These are phyloP conservation scores for Pleurotus pulmonarius DNA, from an alignment of 768 basidiomycete species.

Conservation along the genomic window DNA sequence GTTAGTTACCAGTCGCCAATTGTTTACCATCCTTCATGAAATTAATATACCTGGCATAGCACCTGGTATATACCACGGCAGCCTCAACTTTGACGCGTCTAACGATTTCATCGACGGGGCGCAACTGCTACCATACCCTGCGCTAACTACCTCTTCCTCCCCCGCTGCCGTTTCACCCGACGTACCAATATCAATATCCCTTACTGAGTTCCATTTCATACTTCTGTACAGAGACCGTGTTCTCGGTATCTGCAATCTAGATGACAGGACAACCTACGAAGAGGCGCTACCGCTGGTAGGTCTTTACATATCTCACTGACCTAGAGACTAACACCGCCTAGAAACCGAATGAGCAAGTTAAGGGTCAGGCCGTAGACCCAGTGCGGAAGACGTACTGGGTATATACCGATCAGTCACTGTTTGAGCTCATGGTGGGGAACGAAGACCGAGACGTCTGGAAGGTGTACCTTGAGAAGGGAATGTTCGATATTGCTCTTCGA, in stretches of 20 bases:
- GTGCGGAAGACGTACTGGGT: conserved; percentile 92
- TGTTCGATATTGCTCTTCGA: conserved; percentile 73
- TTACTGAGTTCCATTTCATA: conserved; percentile 93
- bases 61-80: conserved; percentile 86
- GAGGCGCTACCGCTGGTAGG: conserved; percentile 78
- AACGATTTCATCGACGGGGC: conserved; percentile 78
- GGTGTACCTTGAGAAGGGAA: conserved; percentile 75
- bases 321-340: conserved; percentile 22
- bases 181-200: conserved; percentile 68
- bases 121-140: conserved; percentile 76
- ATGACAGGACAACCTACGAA: conserved; percentile 81
- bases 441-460: conserved; percentile 96
- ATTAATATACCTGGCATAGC: conserved; percentile 34
- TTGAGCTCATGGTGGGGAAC: conserved; percentile 80
- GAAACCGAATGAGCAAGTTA: conserved; percentile 73
- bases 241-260: conserved; percentile 71
- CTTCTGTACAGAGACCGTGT: conserved; percentile 79
- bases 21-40: neutral
- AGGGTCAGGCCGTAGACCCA: conserved; percentile 79
- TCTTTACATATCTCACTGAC: neutral
- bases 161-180: conserved; percentile 27
- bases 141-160: conserved; percentile 26
- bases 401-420: conserved; percentile 84
- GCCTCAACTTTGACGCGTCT: conserved; percentile 63
- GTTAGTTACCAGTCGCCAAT: conserved; percentile 12